Evolutionary conservation across 805 yeast species (phyloP).

Genomic region (Spencermartinsiella europaea): DNA sequence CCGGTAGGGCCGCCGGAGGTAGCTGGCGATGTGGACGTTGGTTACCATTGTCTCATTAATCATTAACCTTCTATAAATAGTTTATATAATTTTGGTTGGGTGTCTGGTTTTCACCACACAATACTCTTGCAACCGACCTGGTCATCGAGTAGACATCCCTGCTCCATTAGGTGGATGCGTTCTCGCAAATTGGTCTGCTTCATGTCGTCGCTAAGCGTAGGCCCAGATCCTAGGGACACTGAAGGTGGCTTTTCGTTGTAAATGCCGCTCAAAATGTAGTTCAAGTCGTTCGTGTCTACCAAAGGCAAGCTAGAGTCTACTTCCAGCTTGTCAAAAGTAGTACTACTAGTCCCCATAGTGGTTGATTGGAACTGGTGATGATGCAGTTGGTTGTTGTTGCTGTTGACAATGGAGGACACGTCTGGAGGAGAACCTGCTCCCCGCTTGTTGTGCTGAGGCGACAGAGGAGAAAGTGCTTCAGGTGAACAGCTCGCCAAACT

Average conservation of each 20-base stretch:
- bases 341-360: neutral
- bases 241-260: neutral
- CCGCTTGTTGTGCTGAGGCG: neutral
- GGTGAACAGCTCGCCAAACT: neutral
- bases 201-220: conserved; percentile 1
- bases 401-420: too few species aligned
- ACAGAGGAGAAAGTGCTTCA: neutral
- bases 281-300: conserved; percentile 1
- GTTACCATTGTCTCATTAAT: neutral
- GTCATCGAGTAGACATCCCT: conserved; percentile 10
- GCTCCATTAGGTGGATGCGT: conserved; percentile 25
- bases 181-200: conserved; percentile 17
- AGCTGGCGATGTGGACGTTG: too few species aligned
- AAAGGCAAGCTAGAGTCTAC: neutral
- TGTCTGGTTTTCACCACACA: neutral
- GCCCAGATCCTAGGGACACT: neutral
- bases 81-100: neutral
- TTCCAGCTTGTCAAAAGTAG: neutral
- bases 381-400: neutral
- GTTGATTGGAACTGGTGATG: neutral
- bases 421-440: neutral
- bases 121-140: neutral
- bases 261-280: neutral
- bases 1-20: too few species aligned
- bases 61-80: neutral